Evolutionary conservation across 192 early-diverging fungal genomes (phyloP).

Genomic region (Chytriomyces sp.): DNA sequence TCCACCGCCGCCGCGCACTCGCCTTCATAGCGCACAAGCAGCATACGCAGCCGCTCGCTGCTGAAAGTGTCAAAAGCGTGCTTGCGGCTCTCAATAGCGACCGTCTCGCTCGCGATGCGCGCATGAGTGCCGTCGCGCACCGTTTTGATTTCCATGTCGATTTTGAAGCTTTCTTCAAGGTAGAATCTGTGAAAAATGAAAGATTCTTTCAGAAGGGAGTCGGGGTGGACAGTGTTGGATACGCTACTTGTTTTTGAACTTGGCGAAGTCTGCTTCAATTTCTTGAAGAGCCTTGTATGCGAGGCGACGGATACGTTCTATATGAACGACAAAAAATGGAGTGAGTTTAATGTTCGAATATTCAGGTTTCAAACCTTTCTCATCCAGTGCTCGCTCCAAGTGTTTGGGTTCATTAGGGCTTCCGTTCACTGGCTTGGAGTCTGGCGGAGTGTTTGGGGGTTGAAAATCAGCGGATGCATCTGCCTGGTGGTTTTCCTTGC

Average conservation of each 20-base stretch:
- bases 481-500: background rate
- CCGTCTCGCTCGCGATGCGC: background rate
- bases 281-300: slow-evolving; percentile 15
- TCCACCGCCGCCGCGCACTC: slow-evolving; percentile 17
- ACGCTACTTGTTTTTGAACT: slow-evolving; percentile 14
- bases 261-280: background rate
- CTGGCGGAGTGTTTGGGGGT: background rate
- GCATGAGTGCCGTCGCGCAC: slow-evolving; percentile 15
- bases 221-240: background rate
- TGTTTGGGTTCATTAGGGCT: background rate
- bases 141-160: slow-evolving; percentile 19
- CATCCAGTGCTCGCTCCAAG: background rate
- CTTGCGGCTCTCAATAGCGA: slow-evolving; percentile 10
- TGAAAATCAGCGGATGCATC: background rate
- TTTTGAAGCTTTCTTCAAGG: slow-evolving; percentile 7
- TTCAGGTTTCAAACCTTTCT: background rate
- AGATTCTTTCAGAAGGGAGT: background rate
- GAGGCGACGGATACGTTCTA: slow-evolving; percentile 15
- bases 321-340: slow-evolving; percentile 37
- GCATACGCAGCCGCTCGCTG: background rate
- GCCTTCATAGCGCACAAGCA: background rate
- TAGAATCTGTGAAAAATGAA: slow-evolving; percentile 3
- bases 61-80: slow-evolving; percentile 8
- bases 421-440: background rate
- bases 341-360: background rate